Conservation (phyloP, 2,329 filamentous ascomycete genomes). For the Xylaria multiplex region DNA sequence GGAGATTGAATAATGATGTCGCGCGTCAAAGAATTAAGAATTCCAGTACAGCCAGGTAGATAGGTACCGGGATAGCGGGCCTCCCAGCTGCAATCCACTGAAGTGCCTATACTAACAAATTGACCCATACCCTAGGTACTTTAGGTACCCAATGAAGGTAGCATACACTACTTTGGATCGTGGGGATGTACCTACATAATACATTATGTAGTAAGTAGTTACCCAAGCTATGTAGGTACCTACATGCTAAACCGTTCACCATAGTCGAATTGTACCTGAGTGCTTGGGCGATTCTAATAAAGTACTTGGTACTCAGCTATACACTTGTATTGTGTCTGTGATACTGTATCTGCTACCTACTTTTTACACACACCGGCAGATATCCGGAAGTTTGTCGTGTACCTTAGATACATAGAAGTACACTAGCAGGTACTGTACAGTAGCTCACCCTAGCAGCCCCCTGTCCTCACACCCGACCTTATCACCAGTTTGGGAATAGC, state of each 20-base stretch:
- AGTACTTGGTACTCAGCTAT: neutral
- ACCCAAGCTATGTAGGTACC: no score
- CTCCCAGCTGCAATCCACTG: no score
- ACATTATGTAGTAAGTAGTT: no score
- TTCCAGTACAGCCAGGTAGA: constrained; percentile 9
- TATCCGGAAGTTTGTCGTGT: constrained; percentile 44
- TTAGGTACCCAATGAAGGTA: neutral
- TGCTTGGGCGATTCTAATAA: no score
- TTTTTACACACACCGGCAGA: constrained; percentile 43
- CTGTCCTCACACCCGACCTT: constrained; percentile 12
- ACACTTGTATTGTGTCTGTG: neutral
- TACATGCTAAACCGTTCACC: no score
- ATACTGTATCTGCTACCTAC: neutral
- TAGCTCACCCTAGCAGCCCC: neutral
- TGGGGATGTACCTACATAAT: no score
- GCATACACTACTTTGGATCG: neutral
- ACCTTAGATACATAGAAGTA: constrained; percentile 37
- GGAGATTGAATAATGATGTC: constrained; percentile 32
- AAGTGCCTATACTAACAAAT: no score
- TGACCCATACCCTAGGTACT: neutral
- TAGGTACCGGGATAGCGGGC: neutral
- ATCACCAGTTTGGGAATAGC: constrained; percentile 39
- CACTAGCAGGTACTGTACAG: constrained; percentile 24
- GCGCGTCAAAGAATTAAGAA: constrained; percentile 39
- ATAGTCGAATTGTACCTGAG: no score